A percentile compares a stretch with the other conserved stretches of the same genome.
Evolutionary conservation across 345 rosid genomes (phyloP).

Genomic region (Laguncularia racemosa): DNA sequence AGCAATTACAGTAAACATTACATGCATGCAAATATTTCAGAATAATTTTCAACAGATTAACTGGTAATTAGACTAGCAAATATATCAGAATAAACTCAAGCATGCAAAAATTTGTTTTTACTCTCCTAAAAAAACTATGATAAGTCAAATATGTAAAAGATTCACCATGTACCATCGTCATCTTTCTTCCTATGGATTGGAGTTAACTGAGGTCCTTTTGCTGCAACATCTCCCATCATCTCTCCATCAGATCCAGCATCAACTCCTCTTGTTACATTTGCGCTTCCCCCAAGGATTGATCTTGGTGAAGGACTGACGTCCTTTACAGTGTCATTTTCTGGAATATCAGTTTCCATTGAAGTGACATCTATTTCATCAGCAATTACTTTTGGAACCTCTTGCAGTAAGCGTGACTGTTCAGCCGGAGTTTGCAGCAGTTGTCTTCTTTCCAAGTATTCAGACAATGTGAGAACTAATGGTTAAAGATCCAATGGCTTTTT

Average conservation of each 20-base stretch:
- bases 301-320: constrained; percentile 18
- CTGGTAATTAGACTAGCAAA: no score
- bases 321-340: constrained; percentile 16
- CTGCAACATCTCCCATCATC: no score
- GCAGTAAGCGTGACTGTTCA: constrained; percentile 56
- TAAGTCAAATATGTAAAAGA: no score
- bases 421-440: constrained; percentile 56
- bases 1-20: no score
- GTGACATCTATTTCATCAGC: constrained; percentile 47
- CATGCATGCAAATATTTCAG: no score
- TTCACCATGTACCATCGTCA: no score
- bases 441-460: constrained; percentile 67
- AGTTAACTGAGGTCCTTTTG: no score
- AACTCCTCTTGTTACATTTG: constrained; percentile 17
- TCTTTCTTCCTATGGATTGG: no score
- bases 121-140: no score
- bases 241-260: not conserved
- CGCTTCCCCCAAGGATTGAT: constrained; percentile 18
- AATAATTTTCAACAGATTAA: no score
- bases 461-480: constrained; percentile 46
- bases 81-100: no score
- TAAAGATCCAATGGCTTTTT: constrained; percentile 32
- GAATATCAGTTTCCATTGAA: constrained; percentile 18
- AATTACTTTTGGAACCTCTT: constrained; percentile 56
- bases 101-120: no score